Evolutionary conservation across 805 yeast species (phyloP).

Genomic region (Wickerhamomyces subpelliculosus): DNA sequence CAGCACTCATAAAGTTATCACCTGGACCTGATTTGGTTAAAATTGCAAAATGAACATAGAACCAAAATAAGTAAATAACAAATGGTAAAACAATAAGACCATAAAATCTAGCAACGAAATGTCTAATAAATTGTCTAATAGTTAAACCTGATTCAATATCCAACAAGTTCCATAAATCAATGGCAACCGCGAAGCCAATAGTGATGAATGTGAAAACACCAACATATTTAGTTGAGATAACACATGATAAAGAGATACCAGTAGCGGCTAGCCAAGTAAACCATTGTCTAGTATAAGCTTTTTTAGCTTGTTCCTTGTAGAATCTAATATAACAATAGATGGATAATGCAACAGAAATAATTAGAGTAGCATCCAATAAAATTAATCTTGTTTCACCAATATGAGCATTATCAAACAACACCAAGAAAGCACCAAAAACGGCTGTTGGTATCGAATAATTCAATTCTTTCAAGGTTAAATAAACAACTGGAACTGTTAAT

Average conservation of each 20-base stretch:
- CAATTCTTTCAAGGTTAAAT: slow-evolving; percentile 78
- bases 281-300: slow-evolving; percentile 70
- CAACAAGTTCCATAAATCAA: slow-evolving; percentile 83
- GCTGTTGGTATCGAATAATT: slow-evolving; percentile 76
- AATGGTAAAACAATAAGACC: slow-evolving; percentile 77
- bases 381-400: slow-evolving; percentile 86
- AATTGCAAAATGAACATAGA: slow-evolving; percentile 81
- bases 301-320: slow-evolving; percentile 53
- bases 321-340: slow-evolving; percentile 75
- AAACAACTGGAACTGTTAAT: slow-evolving; percentile 76
- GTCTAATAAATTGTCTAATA: slow-evolving; percentile 49
- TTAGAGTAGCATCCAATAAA: slow-evolving; percentile 83
- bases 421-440: slow-evolving; percentile 66
- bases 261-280: slow-evolving; percentile 81
- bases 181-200: slow-evolving; percentile 78
- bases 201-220: slow-evolving; percentile 89
- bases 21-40: slow-evolving; percentile 91
- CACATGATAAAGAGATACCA: slow-evolving; percentile 83
- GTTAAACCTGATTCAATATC: slow-evolving; percentile 66
- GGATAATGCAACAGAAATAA: slow-evolving; percentile 75
- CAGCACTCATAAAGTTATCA: slow-evolving; percentile 89
- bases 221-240: slow-evolving; percentile 92
- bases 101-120: slow-evolving; percentile 67
- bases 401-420: slow-evolving; percentile 85
- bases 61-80: slow-evolving; percentile 78